Evolutionary conservation across 257 asterid species (phyloP).

Genomic region (Orobanche coerulescens): DNA sequence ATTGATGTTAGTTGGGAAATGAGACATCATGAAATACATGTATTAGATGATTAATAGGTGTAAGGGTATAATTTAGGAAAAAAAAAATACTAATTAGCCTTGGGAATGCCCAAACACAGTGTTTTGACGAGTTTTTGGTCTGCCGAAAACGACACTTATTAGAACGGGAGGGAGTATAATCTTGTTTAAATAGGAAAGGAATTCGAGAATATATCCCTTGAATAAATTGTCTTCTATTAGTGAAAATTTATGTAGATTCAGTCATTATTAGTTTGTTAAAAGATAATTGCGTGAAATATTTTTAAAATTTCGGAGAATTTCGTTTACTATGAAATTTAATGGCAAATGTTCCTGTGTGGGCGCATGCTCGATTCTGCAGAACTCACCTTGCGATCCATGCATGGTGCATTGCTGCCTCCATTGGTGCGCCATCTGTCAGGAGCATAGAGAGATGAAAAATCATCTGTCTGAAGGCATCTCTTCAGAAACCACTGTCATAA

Average conservation of each 20-base stretch:
- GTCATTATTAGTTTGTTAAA: neutral
- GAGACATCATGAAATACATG: too few species aligned
- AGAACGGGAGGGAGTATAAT: too few species aligned
- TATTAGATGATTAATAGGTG: too few species aligned
- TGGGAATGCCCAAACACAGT: too few species aligned
- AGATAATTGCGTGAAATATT: neutral
- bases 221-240: neutral
- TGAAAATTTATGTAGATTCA: too few species aligned
- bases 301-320: neutral
- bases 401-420: constrained; percentile 76
- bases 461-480: constrained; percentile 30
- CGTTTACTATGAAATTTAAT: neutral
- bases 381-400: constrained; percentile 80
- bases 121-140: too few species aligned
- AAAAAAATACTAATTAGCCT: too few species aligned
- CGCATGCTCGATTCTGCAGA: constrained; percentile 31
- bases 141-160: too few species aligned
- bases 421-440: constrained; percentile 93
- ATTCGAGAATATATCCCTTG: neutral
- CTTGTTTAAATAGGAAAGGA: neutral
- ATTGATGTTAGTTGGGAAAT: too few species aligned
- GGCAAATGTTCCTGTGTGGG: neutral
- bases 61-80: too few species aligned
- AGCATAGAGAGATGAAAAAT: constrained; percentile 55
- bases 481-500: constrained; percentile 24